Base-by-base conservation (phyloP, 495 filamentous ascomycete species). In the Clavariopsis aquatica region DNA sequence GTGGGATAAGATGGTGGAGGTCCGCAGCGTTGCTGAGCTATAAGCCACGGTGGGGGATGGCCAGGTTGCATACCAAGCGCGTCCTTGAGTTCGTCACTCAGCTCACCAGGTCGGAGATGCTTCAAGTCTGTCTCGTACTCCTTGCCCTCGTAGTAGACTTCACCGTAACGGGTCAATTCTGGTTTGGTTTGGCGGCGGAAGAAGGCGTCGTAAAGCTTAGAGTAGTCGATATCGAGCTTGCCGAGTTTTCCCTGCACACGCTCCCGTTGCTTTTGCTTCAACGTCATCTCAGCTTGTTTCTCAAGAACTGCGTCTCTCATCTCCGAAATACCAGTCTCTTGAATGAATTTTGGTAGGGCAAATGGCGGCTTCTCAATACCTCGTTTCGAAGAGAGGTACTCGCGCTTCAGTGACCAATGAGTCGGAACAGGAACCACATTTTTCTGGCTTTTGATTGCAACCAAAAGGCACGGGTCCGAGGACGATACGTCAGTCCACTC, bases 101-200 rank as follows among this genome's bases (percentile, higher is more conserved):
- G 74, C 69, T 98, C 93, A 36, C 94, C 94, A 3, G 95, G 91
- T 55, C 90, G 86, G 51, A 96, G 82, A 77, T 96, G 90, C 67
- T 86, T 85, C 49, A 96, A 82, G 78, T 98, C 96, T 6, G 93
- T 96, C 77, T 98, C 94, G 74, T 90, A 96, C 76, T 98, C 94
- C 73, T 98, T 98, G 68, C 94, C 94, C 71, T 98, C 94, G 72
- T 96, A 97, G 76, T 98, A 98, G 19, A 98, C 92, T 75, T 98
- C 94, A 27, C 94, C 94, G 71, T 96, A 98, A 20, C 92, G 85
- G 45, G 94, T 98, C 53, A 98, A 77, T 65, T 92, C 87, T 1
- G 94, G 94, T 72, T 98, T 98, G 36, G 90, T 96, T 75, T 98
- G 94, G 71, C 94, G 95, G 26, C 92, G 84, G 80, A 98, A 98